Conservation (phyloP, 1,284 basidiomycete species). For the Tilletia indica region DNA sequence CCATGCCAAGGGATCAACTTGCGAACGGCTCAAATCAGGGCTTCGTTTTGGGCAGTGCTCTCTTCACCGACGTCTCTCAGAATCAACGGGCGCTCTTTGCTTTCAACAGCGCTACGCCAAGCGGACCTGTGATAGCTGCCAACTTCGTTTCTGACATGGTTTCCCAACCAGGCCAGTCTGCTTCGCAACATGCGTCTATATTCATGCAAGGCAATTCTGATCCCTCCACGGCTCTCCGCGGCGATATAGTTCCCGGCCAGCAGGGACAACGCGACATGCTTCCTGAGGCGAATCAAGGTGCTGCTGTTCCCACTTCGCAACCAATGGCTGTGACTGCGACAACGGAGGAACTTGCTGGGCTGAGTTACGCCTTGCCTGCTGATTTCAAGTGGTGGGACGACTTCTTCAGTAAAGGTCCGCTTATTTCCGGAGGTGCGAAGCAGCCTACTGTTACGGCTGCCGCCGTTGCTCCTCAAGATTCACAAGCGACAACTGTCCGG, state of each 20-base stretch:
- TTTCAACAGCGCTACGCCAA: too few species aligned
- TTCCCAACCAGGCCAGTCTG: too few species aligned
- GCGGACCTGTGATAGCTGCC: too few species aligned
- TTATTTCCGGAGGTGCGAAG: background rate
- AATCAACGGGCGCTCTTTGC: background rate
- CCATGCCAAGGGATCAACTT: too few species aligned
- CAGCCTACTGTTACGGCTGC: background rate
- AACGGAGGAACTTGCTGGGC: slow-evolving; percentile 18
- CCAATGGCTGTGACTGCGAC: background rate
- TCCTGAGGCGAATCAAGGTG: background rate
- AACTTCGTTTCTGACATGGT: too few species aligned
- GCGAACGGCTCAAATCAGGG: background rate
- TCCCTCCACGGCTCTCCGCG: too few species aligned
- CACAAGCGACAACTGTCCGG: too few species aligned
- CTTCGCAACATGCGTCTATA: too few species aligned
- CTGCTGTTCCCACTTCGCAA: too few species aligned
- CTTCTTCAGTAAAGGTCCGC: slow-evolving; percentile 15
- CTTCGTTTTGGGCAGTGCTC: background rate
- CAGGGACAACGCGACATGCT: background rate
- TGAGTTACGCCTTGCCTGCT: slow-evolving; percentile 51
- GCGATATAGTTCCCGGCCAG: background rate
- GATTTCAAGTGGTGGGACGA: slow-evolving; percentile 54
- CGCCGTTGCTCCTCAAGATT: background rate
- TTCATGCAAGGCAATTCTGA: too few species aligned
- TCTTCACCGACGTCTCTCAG: slow-evolving; percentile 9